phyloP scores from a whole-genome alignment of 441 rosid genomes.

The Adansonia madagascariensis region DNA sequence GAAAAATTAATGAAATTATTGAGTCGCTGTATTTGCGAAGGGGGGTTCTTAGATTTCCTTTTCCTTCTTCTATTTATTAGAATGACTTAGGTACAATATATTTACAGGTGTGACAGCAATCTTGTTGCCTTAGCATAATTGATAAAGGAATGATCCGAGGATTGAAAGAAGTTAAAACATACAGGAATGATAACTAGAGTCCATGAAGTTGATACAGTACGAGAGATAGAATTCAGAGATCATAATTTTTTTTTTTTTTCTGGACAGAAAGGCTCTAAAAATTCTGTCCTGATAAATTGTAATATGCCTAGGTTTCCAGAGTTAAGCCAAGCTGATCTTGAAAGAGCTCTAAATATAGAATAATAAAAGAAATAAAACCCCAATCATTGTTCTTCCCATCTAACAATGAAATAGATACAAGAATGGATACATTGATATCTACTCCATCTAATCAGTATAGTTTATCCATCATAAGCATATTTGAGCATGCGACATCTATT shows the following conservation, averaged over 20 bases:
- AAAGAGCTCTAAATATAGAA: background rate
- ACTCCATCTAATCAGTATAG: background rate
- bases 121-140: constrained; percentile 5
- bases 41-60: background rate
- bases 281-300: background rate
- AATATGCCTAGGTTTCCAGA: background rate
- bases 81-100: background rate
- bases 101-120: background rate
- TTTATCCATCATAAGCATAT: background rate
- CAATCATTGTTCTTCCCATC: background rate
- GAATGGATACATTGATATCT: background rate
- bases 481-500: background rate
- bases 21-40: background rate
- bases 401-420: background rate
- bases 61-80: background rate
- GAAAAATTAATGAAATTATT: constrained; percentile 2
- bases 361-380: background rate
- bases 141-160: background rate
- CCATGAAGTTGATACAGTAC: background rate
- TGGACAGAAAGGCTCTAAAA: background rate
- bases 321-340: background rate
- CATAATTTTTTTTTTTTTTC: background rate
- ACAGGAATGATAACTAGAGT: background rate
- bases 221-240: background rate
- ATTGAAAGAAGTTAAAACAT: background rate